Base-by-base conservation (phyloP, 2,329 filamentous ascomycete genomes). In the Cephalotrichum gorgonifer region DNA sequence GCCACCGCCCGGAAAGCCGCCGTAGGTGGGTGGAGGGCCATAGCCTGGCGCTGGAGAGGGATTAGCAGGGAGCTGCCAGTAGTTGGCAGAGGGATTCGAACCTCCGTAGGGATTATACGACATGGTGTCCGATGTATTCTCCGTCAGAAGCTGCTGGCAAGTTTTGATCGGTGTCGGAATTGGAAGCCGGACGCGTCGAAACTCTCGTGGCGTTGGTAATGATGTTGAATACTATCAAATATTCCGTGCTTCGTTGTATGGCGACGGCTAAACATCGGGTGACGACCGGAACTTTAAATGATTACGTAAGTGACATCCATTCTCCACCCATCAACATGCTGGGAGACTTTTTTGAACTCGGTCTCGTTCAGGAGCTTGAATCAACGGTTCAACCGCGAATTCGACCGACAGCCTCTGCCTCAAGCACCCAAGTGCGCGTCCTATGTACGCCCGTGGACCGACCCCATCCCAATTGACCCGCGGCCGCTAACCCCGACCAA, bases 1-100 rank as follows among this genome's bases (percentile, higher is more conserved):
- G 3, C 27, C 41, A 9, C 27, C 72, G 55, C 76, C 78, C 52
- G 85, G 83, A 58, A 86, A 89, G 50, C 74, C 75, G 56, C 79
- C 79, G 69, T 85, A 94, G 56, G 80, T 78, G 47, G 86, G 86
- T 60, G 86, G 84, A 51, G 79, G 76, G 59, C 84, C 86, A 72
- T 89, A 95, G 22, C 43, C 43, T 27, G 48, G 48, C 30, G 43
- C 28, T 39, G 43, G 20, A 22, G 35, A 42, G 42, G 14, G 17
- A 22, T 8, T 14, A 35, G 43, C 47, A 38, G 43, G 20, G 43
- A 35, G 7, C 30, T 26, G 31, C 27, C n/a, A 47, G 43, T 17
- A 11, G 23, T 22, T 12, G 11, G 46, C 33, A 8, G 27, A 30
- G 23, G 27, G 20, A 45, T 26, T 60, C 65, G 55, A 60, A 75